phyloP scores from a whole-genome alignment of 2,329 filamentous ascomycete genomes.

The Fusarium sterilihyphosum region DNA sequence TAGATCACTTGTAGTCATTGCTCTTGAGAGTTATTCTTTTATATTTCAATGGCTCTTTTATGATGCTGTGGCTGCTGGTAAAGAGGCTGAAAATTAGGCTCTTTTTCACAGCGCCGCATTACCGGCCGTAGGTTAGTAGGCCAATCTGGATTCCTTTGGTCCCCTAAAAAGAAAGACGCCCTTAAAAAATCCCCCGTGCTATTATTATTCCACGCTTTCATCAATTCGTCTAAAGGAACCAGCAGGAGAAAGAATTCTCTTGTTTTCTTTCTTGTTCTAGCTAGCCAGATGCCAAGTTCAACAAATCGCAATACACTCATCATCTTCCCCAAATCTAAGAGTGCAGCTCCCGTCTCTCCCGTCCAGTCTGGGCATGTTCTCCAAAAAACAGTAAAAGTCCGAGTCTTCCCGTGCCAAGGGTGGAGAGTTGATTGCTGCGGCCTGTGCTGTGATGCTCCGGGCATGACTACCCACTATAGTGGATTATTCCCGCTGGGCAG shows the following conservation, averaged over 20 bases:
- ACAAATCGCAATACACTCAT: not conserved
- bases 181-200: not conserved
- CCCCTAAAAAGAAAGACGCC: not conserved
- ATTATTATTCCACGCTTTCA: not conserved
- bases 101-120: not conserved
- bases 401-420: conserved; percentile 3
- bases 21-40: rapidly evolving
- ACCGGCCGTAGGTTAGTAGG: not conserved
- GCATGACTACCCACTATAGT: not conserved
- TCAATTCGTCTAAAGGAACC: too few species aligned
- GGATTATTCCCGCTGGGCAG: not conserved
- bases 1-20: too few species aligned
- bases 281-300: not conserved
- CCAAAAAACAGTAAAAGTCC: not conserved
- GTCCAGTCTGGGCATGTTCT: not conserved
- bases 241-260: too few species aligned
- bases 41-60: rapidly evolving
- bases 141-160: not conserved
- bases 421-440: not conserved
- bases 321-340: not conserved
- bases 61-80: not conserved
- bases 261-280: not conserved
- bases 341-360: not conserved
- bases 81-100: not conserved
- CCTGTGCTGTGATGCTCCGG: not conserved